These are phyloP conservation scores for Cenchrus purpureus DNA, from an alignment of 176 grass and related monocot genomes.

Conservation along the genomic window DNA sequence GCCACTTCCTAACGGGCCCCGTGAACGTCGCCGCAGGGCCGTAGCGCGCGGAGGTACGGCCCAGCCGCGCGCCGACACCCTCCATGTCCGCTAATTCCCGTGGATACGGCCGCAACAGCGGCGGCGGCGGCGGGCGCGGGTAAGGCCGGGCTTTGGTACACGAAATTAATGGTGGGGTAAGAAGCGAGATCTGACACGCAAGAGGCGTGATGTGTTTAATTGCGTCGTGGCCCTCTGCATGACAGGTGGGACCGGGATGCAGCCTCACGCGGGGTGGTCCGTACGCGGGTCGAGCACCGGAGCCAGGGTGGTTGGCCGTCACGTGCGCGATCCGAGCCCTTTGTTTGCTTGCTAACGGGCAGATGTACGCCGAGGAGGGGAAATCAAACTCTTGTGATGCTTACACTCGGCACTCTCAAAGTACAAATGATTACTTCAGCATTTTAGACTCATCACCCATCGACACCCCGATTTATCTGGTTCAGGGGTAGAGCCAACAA, in stretches of 20 bases:
- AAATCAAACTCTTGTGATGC: too few species aligned
- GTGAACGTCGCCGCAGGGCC: conserved; percentile 71
- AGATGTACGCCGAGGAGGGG: too few species aligned
- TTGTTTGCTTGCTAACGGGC: too few species aligned
- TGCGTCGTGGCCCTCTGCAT: neutral
- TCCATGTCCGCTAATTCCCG: conserved; percentile 50
- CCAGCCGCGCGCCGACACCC: conserved; percentile 63
- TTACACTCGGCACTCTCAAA: too few species aligned
- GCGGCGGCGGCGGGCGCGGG: neutral
- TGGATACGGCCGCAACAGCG: neutral
- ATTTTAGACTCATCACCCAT: too few species aligned
- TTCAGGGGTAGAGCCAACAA: too few species aligned
- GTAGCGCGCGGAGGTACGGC: conserved; percentile 74
- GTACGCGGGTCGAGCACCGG: neutral
- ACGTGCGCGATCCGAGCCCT: too few species aligned
- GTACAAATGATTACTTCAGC: too few species aligned
- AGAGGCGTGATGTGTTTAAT: conserved; percentile 1
- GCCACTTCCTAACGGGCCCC: conserved; percentile 77
- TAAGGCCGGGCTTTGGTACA: neutral
- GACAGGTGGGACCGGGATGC: neutral
- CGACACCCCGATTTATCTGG: too few species aligned
- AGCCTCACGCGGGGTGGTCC: neutral
- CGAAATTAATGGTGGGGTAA: neutral
- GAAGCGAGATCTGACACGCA: conserved; percentile 20
- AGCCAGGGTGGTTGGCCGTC: too few species aligned